Percentiles rank a stretch among this genome's conserved stretches.
Evolutionary conservation across 1,284 basidiomycete genomes (phyloP).

Genomic region (Pyrrhoderma lamaoense): DNA sequence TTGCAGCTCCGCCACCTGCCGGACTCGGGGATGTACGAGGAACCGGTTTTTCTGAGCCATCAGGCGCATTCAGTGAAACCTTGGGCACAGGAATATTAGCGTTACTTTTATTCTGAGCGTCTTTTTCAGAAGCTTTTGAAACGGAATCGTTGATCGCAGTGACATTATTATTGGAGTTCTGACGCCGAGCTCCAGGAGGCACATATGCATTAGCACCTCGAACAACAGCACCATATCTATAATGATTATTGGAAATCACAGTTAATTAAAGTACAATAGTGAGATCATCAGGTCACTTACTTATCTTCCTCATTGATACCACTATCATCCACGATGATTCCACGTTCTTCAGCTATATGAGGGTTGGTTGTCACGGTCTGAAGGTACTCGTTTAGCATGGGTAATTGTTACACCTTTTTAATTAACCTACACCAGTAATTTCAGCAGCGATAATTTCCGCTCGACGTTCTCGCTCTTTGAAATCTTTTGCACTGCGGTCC

Average conservation of each 20-base stretch:
- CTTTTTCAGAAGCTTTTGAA: slow-evolving; percentile 19
- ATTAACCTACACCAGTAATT: slow-evolving; percentile 83
- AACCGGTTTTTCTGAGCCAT: slow-evolving; percentile 40
- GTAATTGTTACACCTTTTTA: no score
- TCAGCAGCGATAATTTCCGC: slow-evolving; percentile 88
- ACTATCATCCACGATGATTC: slow-evolving; percentile 59
- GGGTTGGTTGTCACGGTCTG: slow-evolving; percentile 68
- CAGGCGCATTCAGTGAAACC: slow-evolving; percentile 64
- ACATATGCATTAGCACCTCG: slow-evolving; percentile 87
- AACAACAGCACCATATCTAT: slow-evolving; percentile 87
- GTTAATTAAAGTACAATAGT: no score
- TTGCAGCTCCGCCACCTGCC: slow-evolving; percentile 50
- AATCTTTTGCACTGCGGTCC: slow-evolving; percentile 80
- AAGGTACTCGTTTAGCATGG: no score
- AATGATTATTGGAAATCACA: no score
- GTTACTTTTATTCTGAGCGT: slow-evolving; percentile 26
- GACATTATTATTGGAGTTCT: slow-evolving; percentile 29
- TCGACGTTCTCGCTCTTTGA: slow-evolving; percentile 81
- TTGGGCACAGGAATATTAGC: slow-evolving; percentile 49
- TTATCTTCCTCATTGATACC: slow-evolving; percentile 92
- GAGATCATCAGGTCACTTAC: slow-evolving; percentile 37
- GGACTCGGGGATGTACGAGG: slow-evolving; percentile 35
- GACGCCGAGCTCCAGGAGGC: slow-evolving; percentile 71
- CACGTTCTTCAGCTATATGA: slow-evolving; percentile 89
- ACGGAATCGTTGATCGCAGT: slow-evolving; percentile 20